Evolutionary conservation across 768 basidiomycete genomes (phyloP), one percentile per base, ranked within the genome.

Genomic region (Boletus vermiculosoides): DNA sequence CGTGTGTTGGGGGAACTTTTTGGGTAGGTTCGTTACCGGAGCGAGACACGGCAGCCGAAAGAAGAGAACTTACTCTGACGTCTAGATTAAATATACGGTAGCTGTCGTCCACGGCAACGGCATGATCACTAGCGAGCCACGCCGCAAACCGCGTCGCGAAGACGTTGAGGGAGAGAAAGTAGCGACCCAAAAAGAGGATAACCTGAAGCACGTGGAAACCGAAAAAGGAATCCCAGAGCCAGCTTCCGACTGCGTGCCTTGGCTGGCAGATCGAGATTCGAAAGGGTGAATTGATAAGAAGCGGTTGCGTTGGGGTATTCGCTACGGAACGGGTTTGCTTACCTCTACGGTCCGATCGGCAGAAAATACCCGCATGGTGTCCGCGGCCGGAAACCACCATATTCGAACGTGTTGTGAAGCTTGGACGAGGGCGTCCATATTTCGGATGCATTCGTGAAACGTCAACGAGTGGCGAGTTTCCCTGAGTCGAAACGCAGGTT

Each of bases 311-410:
- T 18, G 31, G 22, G 22, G 33, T n/a, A 20, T 45, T 23, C 16
- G 18, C 15, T 59, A 60, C 57, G 50, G 58, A 62, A 62, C 50
- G 22, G 36, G n/a, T 5, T 9, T n/a, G 68, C 81, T 66, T 71
- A 95, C 94, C 79, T 92, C 88, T 52, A 70, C 69, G 6, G 92
- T 92, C 57, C 94, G 82, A 73, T 92, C 81, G 33, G 87, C 80
- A 60, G 84, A 77, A 66, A 86, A 89, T 50, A 90, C 81, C 37
- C 91, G 82, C 48, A 96, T 78, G 34, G 74, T 73, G 56, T 87
- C 86, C 15, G 84, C 80, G 48, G 89, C 85, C 3, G 95, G 94
- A 74, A 87, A 96, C 95, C 95, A 99, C 92, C 92, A 97, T 18
- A 94, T 79, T 18, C 94, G 80, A n/a, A 92, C 90, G 69, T 97